Base-by-base conservation (phyloP, 2,329 filamentous ascomycete species). In the Achaetomium macrosporum region DNA sequence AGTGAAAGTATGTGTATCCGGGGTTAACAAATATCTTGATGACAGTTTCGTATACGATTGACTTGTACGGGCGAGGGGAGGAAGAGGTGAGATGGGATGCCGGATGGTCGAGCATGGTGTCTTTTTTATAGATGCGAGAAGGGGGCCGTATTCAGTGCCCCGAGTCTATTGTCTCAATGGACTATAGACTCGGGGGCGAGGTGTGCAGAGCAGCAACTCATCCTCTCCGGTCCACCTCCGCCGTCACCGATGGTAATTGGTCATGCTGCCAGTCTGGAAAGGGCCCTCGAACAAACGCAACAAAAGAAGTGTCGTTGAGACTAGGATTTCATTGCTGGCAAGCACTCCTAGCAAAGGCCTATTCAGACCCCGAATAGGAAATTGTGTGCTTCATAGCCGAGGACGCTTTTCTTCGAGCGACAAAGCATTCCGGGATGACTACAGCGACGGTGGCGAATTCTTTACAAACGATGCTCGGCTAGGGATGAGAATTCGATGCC, bases 311-410 rank as follows among this genome's bases (percentile, higher is more conserved):
- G 19, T 37, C 5, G 16, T 35, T 15, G 19, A 45, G 30, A 41
- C 30, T 19, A 50, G 41, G 49, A 29, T 16, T 46, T 31, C 35
- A 39, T 46, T 42, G 39, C 31, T 10, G 25, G 9, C 11, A 25
- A 30, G 39, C 10, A 30, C 20, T 12, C 48, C 20, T 36, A 42
- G 47, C 40, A 58, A 59, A 58, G 57, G 33, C 33, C 51, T 61
- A 62, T 62, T 60, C 54, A 62, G 45, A 47, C 25, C 60, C 57
- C 44, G 41, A 62, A 51, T 43, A 42, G 60, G 59, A 25, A 58
- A 57, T 31, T 42, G 41, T 43, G 29, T 41, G 39, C 33, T 40
- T 47, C 39, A 12, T 29, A 8, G 46, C 20, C 41, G 36, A 30
- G 16, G 37, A 30, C 7, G 8, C 19, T 45, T 17, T 25, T 44